Base-by-base conservation (phyloP, 805 yeast species). In the Tetrapisispora taiwanensis region DNA sequence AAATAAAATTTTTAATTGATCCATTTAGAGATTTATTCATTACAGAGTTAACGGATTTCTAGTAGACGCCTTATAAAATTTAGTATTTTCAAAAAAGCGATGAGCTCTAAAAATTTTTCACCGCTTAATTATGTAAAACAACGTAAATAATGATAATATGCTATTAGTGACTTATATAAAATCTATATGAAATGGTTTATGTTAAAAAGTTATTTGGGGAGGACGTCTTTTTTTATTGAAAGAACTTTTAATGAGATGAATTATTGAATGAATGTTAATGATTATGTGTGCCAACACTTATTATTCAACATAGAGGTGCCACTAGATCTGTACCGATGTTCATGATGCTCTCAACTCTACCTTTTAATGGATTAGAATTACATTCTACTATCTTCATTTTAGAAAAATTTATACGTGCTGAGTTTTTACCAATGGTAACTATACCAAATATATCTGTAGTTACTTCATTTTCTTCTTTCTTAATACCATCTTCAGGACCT, bases 321-420 rank as follows among this genome's bases (percentile, higher is more conserved):
- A 86, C 92, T 38, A 92, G 68, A 35, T 76, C 84, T 43, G 82
- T 73, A 14, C 94, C 94, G 49, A 94, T 74, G 36, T 74, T 77
- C 47, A 92, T 66, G 18, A 90, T 81, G 51, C 84, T 89, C 50
- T 81, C 85, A 1, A 92, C 79, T 56, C 98, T 75, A 46, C 86
- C 90, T 51, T 78, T 78, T 45, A 92, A 66, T 1, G 88, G 89
- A 44, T 77, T 79, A 1, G 89, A 81, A 1, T 76, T 65, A 56
- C 97, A 86, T 26, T 70, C 72, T 36, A 65, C 69, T 1, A 90
- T 95, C 4, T 73, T 69, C 62, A 88, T 73, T 30, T 74, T 75
- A 2, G 68, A 58, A 52, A 81, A 85, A 51, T 81, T 75, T 15
- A 92, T 75, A 8, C 63, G 65, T 1, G 97, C 97, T 38, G 70